Conservation (phyloP, 1,284 basidiomycete species). For the Hemileia vastatrix region DNA sequence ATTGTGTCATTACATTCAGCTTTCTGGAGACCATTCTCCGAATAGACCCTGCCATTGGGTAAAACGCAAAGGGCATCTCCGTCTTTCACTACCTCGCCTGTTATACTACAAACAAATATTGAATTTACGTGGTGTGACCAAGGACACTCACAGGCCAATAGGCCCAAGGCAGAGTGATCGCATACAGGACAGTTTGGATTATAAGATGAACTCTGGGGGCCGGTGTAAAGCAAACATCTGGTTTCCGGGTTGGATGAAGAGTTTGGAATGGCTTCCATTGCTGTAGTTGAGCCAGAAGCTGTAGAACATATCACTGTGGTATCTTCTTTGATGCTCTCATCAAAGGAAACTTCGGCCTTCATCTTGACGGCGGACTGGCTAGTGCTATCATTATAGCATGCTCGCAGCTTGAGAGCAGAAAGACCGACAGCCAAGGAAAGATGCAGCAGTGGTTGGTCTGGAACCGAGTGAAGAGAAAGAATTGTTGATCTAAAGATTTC, state of each 20-base stretch:
- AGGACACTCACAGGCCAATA: constrained; percentile 16
- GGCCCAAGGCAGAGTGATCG: constrained; percentile 9
- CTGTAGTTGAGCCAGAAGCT: too few species aligned
- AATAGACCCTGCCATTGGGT: constrained; percentile 20
- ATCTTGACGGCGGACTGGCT: neutral
- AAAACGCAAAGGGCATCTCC: constrained; percentile 17
- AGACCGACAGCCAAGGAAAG: constrained; percentile 80
- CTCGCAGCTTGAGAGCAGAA: constrained; percentile 71
- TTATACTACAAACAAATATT: constrained; percentile 17
- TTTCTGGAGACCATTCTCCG: constrained; percentile 6
- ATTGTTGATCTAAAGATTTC: constrained; percentile 71
- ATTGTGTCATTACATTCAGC: constrained; percentile 2
- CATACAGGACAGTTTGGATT: constrained; percentile 17
- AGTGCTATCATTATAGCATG: constrained; percentile 48
- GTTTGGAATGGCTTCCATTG: neutral
- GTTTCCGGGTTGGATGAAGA: neutral
- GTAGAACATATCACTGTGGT: too few species aligned
- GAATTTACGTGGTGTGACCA: constrained; percentile 22
- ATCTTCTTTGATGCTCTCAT: neutral
- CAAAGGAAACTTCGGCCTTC: neutral
- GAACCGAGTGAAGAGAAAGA: constrained; percentile 71
- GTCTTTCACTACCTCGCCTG: constrained; percentile 15
- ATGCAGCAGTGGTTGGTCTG: constrained; percentile 71
- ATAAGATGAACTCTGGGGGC: too few species aligned
- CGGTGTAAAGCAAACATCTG: too few species aligned